Conservation (phyloP, 352 stramenopile genomes). For the Globisporangium heterothallicum region DNA sequence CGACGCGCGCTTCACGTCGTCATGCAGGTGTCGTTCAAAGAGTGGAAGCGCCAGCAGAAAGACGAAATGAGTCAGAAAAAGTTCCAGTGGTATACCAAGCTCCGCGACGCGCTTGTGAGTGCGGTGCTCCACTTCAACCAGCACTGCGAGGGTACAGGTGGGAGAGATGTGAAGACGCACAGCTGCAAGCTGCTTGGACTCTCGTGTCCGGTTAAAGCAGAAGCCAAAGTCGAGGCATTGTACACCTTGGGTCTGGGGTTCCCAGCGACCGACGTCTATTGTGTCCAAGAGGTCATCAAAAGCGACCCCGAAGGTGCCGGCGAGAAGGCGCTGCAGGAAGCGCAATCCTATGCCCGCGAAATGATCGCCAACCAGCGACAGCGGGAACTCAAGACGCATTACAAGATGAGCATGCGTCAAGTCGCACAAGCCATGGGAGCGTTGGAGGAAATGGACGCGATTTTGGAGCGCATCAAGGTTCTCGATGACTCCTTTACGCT, state of each 20-base stretch:
- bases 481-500: slow-evolving; percentile 1
- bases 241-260: slow-evolving; percentile 52
- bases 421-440: slow-evolving; percentile 49
- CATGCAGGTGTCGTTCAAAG: slow-evolving; percentile 36
- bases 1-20: slow-evolving; percentile 81
- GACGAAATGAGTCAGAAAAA: slow-evolving; percentile 83
- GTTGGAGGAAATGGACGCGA: slow-evolving; percentile 54
- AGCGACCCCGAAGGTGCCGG: slow-evolving; percentile 57
- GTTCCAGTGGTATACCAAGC: slow-evolving; percentile 76
- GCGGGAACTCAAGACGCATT: slow-evolving; percentile 50
- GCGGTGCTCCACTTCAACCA: slow-evolving; percentile 26
- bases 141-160: slow-evolving; percentile 16
- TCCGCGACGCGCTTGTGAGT: slow-evolving; percentile 51
- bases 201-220: slow-evolving; percentile 43
- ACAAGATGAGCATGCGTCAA: slow-evolving; percentile 43
- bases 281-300: slow-evolving; percentile 60
- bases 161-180: slow-evolving; percentile 12
- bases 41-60: slow-evolving; percentile 76
- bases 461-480: slow-evolving; percentile 28
- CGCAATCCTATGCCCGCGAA: slow-evolving; percentile 37
- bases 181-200: slow-evolving; percentile 34
- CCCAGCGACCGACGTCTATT: slow-evolving; percentile 32
- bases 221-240: slow-evolving; percentile 33
- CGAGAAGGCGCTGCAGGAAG: slow-evolving; percentile 56
- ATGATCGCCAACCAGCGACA: slow-evolving; percentile 43